These are phyloP conservation scores for Halophytophthora batemanensis DNA, from an alignment of 352 stramenopile species.

Conservation along the genomic window DNA sequence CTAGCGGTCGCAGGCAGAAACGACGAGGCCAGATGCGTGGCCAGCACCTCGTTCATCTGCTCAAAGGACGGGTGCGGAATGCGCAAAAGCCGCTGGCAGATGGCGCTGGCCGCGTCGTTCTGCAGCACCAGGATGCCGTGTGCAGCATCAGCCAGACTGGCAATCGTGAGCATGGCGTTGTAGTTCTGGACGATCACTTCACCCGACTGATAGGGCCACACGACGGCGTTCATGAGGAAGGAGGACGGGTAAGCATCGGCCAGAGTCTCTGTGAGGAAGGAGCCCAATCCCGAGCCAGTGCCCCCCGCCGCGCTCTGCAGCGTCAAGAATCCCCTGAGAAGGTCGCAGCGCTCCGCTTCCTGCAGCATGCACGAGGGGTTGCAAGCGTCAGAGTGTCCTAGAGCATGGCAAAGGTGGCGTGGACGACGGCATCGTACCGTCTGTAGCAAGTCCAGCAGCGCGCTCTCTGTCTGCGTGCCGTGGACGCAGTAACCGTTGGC, in stretches of 20 bases:
- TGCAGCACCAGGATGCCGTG: conserved; percentile 71
- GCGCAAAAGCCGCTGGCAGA: conserved; percentile 53
- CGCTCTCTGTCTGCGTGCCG: conserved; percentile 35
- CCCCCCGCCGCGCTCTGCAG: conserved; percentile 86
- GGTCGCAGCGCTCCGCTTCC: conserved; percentile 72
- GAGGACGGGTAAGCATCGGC: conserved; percentile 55
- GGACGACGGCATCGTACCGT: conserved; percentile 20
- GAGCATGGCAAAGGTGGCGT: not conserved
- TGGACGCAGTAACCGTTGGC: conserved; percentile 60
- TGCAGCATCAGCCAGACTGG: conserved; percentile 52
- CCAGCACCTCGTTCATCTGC: conserved; percentile 61
- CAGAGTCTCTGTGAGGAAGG: conserved; percentile 73
- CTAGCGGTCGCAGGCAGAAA: conserved; percentile 33
- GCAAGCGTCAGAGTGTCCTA: not conserved
- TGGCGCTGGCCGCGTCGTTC: conserved; percentile 59
- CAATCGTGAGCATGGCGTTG: conserved; percentile 87
- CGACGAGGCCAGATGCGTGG: conserved; percentile 52
- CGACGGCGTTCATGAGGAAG: conserved; percentile 64
- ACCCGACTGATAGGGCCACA: conserved; percentile 81
- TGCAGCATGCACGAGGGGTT: conserved; percentile 7
- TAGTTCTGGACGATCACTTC: conserved; percentile 91
- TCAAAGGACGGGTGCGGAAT: conserved; percentile 60
- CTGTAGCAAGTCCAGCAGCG: conserved; percentile 50
- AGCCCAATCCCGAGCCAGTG: conserved; percentile 85
- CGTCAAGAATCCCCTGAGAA: conserved; percentile 63